Conservation (phyloP, 305 asterid genomes). For the Andrographis paniculata region DNA sequence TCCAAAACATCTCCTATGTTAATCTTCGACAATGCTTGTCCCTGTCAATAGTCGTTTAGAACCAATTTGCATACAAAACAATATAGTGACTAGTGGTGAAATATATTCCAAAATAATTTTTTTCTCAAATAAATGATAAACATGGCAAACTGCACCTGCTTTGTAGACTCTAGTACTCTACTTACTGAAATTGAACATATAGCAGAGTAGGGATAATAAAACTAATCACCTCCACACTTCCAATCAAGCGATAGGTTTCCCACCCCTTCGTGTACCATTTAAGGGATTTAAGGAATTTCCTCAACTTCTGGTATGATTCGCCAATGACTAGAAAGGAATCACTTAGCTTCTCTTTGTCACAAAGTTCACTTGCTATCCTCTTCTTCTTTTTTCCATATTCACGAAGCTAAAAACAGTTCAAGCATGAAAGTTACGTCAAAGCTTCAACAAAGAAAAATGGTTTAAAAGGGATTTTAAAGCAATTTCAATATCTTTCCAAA, state of each 20-base stretch:
- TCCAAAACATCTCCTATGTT: slow-evolving; percentile 80
- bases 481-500: slow-evolving; percentile 9
- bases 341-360: slow-evolving; percentile 78
- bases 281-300: slow-evolving; percentile 56
- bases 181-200: slow-evolving; percentile 16
- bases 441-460: slow-evolving; percentile 13
- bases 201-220: slow-evolving; percentile 8
- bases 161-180: slow-evolving; percentile 8
- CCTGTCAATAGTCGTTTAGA: slow-evolving; percentile 46
- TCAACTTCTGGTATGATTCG: slow-evolving; percentile 75
- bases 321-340: slow-evolving; percentile 82
- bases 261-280: slow-evolving; percentile 77
- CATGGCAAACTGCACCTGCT: neutral
- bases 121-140: slow-evolving; percentile 11
- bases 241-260: slow-evolving; percentile 62
- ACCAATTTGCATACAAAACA: slow-evolving; percentile 11
- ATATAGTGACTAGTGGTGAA: slow-evolving; percentile 8
- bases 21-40: slow-evolving; percentile 86
- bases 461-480: slow-evolving; percentile 9
- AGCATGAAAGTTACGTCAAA: slow-evolving; percentile 21
- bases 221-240: slow-evolving; percentile 80
- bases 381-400: slow-evolving; percentile 70
- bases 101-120: slow-evolving; percentile 4
- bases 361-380: slow-evolving; percentile 56
- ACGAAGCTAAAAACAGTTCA: slow-evolving; percentile 44